These are phyloP conservation scores for Jasminum sambac DNA, from an alignment of 257 asterid genomes.

Conservation along the genomic window DNA sequence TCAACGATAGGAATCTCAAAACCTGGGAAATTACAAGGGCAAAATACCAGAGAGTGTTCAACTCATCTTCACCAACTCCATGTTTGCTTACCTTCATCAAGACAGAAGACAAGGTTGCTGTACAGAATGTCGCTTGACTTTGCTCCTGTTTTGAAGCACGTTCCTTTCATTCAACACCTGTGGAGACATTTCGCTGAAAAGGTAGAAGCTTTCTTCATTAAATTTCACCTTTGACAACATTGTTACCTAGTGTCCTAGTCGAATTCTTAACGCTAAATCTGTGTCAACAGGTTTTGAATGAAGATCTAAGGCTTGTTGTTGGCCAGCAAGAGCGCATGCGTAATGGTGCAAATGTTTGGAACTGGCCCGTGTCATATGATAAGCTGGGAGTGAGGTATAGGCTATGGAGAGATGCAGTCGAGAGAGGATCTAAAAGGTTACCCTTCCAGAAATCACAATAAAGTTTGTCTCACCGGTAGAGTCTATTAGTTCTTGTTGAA, in stretches of 20 bases:
- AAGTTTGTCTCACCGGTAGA: not conserved
- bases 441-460: constrained; percentile 44
- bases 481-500: not conserved
- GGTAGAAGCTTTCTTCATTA: constrained; percentile 38
- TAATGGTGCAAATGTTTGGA: constrained; percentile 80
- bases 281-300: constrained; percentile 65
- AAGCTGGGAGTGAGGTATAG: constrained; percentile 85
- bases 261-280: not conserved
- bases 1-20: constrained; percentile 94
- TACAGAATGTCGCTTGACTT: constrained; percentile 98
- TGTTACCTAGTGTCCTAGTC: not conserved
- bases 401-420: constrained; percentile 78
- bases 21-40: constrained; percentile 88
- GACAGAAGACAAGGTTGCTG: constrained; percentile 78
- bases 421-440: constrained; percentile 46
- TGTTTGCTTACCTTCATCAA: constrained; percentile 86
- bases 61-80: constrained; percentile 98
- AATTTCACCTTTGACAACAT: not conserved
- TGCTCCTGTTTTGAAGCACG: constrained; percentile 77
- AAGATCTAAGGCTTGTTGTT: constrained; percentile 75
- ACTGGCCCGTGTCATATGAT: constrained; percentile 74
- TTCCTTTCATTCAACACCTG: constrained; percentile 76
- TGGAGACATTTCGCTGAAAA: constrained; percentile 95
- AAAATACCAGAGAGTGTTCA: constrained; percentile 66
- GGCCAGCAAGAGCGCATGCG: constrained; percentile 84